Evolutionary conservation across 345 rosid species (phyloP).

Genomic region (Cochlearia excelsa): DNA sequence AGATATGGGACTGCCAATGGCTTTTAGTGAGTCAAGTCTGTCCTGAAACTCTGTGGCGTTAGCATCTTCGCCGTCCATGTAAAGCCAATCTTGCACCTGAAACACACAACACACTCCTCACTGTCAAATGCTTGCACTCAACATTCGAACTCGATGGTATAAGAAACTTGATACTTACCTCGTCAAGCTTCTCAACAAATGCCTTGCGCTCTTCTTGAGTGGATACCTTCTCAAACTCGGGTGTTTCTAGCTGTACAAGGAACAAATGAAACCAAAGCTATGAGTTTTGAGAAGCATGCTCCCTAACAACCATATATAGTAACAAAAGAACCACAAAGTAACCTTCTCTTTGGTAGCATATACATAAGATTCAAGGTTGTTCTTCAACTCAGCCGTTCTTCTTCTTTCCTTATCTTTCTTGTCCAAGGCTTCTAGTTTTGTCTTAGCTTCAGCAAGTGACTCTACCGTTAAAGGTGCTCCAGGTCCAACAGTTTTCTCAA

Average conservation of each 20-base stretch:
- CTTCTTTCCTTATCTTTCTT: constrained; percentile 85
- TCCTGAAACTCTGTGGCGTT: constrained; percentile 68
- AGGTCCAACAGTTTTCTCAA: constrained; percentile 76
- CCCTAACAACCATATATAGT: background rate
- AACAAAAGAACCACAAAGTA: constrained; percentile 9
- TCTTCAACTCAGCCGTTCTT: constrained; percentile 91
- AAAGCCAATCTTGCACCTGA: constrained; percentile 98
- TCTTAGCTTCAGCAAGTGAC: constrained; percentile 62
- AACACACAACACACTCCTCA: constrained; percentile 18
- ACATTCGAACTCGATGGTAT: background rate
- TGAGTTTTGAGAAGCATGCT: constrained; percentile 16
- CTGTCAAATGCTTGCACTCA: constrained; percentile 14
- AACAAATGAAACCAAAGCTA: constrained; percentile 15
- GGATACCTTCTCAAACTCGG: constrained; percentile 66
- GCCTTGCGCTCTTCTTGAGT: constrained; percentile 73
- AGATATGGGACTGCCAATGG: constrained; percentile 73
- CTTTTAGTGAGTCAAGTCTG: constrained; percentile 63
- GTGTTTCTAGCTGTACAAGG: constrained; percentile 64
- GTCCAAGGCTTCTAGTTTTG: constrained; percentile 71
- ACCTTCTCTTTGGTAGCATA: constrained; percentile 98
- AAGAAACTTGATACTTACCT: constrained; percentile 42
- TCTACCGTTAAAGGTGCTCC: constrained; percentile 69
- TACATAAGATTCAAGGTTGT: constrained; percentile 88
- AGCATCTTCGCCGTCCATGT: constrained; percentile 95
- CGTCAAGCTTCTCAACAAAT: constrained; percentile 81